phyloP scores from a whole-genome alignment of 1,284 basidiomycete species.

The Naganishia liquefaciens region DNA sequence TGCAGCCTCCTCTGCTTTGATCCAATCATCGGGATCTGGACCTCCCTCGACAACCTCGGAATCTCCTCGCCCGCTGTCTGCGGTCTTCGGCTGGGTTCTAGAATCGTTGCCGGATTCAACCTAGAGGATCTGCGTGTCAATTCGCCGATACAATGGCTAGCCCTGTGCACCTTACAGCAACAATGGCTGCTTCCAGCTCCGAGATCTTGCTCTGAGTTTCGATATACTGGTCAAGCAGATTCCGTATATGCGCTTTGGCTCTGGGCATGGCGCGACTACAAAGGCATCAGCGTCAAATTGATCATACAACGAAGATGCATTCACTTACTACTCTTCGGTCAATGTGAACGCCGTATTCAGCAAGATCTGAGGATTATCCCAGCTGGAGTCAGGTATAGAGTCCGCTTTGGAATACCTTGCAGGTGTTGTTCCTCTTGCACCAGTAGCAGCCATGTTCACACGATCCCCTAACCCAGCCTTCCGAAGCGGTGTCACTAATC shows the following conservation, averaged over 20 bases:
- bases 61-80: conserved; percentile 6
- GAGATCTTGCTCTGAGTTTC: conserved; percentile 41
- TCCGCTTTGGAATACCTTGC: background rate
- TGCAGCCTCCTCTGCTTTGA: conserved; percentile 49
- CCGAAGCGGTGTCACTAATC: conserved; percentile 45
- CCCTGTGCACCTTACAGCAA: conserved; percentile 36
- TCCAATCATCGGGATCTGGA: conserved; percentile 45
- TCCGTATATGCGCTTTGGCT: conserved; percentile 43
- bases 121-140: background rate
- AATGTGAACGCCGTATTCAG: conserved; percentile 47
- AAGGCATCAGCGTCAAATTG: background rate
- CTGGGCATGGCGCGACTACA: conserved; percentile 47
- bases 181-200: conserved; percentile 46
- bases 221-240: conserved; percentile 41
- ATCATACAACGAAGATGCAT: background rate
- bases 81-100: background rate
- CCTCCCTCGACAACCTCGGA: conserved; percentile 11
- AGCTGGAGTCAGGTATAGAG: conserved; percentile 6
- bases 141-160: background rate
- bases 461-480: conserved; percentile 34
- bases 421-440: background rate
- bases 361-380: conserved; percentile 44
- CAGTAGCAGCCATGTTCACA: conserved; percentile 3
- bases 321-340: conserved; percentile 49
- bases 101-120: conserved; percentile 16